Evolutionary conservation across 768 basidiomycete genomes (phyloP).

Genomic region (Macrolepiota albuminosa): DNA sequence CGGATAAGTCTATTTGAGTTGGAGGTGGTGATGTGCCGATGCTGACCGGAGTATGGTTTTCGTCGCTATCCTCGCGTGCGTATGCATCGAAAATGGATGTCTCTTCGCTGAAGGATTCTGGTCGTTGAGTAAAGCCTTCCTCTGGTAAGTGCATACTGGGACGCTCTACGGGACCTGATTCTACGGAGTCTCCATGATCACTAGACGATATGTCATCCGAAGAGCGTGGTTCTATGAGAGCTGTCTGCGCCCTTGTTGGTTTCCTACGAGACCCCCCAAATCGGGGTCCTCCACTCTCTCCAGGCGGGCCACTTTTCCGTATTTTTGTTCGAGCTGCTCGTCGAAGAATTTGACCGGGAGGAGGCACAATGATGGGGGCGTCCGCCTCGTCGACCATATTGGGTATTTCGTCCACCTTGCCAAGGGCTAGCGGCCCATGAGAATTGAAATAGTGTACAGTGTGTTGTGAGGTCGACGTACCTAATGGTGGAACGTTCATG

Average conservation of each 20-base stretch:
- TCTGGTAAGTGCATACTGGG: conserved; percentile 43
- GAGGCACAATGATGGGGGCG: conserved; percentile 86
- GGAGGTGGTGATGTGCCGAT: conserved; percentile 26
- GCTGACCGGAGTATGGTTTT: conserved; percentile 22
- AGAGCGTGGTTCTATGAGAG: conserved; percentile 43
- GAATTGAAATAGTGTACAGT: conserved; percentile 9
- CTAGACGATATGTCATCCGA: conserved; percentile 72
- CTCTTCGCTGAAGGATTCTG: conserved; percentile 80
- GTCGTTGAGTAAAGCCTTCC: conserved; percentile 40
- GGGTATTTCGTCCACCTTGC: conserved; percentile 62
- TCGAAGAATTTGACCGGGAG: conserved; percentile 84
- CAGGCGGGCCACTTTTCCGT: conserved; percentile 73
- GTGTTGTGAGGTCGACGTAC: conserved; percentile 44
- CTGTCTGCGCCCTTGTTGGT: conserved; percentile 22
- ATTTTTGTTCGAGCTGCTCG: conserved; percentile 94
- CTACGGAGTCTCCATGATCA: conserved; percentile 56
- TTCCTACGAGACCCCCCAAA: conserved; percentile 53
- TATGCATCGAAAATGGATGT: conserved; percentile 84
- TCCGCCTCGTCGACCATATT: conserved; percentile 79
- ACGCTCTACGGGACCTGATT: conserved; percentile 27
- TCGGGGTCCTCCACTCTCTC: conserved; percentile 80
- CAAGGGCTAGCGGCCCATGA: conserved; percentile 44
- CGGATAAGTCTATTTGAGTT: conserved; percentile 16
- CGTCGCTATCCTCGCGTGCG: conserved; percentile 49
- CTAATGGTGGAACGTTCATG: conserved; percentile 78